phyloP scores from a whole-genome alignment of 1,284 basidiomycete genomes.

The Porogramme epimiltina region DNA sequence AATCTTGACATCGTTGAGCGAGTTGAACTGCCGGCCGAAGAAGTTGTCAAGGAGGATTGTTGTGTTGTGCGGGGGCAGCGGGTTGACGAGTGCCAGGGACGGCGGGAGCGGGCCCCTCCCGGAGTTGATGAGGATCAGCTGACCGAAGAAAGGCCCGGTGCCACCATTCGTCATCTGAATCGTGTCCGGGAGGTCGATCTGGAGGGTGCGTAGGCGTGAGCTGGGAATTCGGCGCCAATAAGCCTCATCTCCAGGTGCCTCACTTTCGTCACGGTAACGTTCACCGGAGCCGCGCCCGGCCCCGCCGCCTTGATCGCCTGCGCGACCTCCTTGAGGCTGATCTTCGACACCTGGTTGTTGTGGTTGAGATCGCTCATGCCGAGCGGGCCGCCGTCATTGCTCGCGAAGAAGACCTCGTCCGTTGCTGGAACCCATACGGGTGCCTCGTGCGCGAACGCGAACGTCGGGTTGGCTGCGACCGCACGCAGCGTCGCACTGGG shows the following conservation, averaged over 20 bases:
- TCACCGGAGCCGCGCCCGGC: conserved; percentile 40
- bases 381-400: conserved; percentile 45
- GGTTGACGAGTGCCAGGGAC: conserved; percentile 67
- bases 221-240: no score
- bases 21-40: conserved; percentile 81
- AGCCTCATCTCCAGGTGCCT: no score
- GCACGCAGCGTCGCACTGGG: conserved; percentile 54
- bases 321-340: conserved; percentile 38
- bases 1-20: conserved; percentile 77
- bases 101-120: conserved; percentile 67
- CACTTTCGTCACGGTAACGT: conserved; percentile 58
- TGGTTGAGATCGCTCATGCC: conserved; percentile 46
- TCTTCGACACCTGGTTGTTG: conserved; percentile 43
- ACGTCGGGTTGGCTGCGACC: conserved; percentile 59
- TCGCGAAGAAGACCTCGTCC: conserved; percentile 57
- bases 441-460: conserved; percentile 77
- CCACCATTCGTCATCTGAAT: conserved; percentile 78
- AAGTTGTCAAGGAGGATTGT: conserved; percentile 39
- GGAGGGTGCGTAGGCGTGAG: no score
- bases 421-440: conserved; percentile 62
- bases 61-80: conserved; percentile 48
- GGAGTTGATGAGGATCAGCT: conserved; percentile 67
- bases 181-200: conserved; percentile 45
- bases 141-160: conserved; percentile 65
- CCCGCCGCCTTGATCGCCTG: conserved; percentile 29